Conservation (phyloP, 768 basidiomycete species). For the Termitomyces sp. region DNA sequence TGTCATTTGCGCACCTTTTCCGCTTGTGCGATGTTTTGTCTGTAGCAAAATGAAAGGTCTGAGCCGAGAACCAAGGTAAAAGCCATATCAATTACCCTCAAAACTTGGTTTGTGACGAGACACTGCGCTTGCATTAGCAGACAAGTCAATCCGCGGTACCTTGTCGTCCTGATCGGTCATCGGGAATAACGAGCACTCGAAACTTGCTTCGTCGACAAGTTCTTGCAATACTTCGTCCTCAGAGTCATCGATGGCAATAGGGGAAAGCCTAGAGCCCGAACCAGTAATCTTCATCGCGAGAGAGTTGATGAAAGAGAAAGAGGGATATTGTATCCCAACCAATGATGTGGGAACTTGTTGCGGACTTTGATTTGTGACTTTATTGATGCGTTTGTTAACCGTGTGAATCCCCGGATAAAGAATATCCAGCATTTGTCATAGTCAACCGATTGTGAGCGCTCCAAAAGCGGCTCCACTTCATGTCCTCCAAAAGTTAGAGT, state of each 20-base stretch:
- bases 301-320: not conserved
- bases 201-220: slow-evolving; percentile 18
- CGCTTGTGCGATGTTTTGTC: slow-evolving; percentile 10
- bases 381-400: not conserved
- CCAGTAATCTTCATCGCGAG: slow-evolving; percentile 16
- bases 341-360: too few relatives aligned
- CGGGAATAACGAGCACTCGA: slow-evolving; percentile 1
- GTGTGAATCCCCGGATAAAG: not conserved
- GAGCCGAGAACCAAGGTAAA: not conserved
- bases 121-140: not conserved
- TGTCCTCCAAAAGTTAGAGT: too few relatives aligned
- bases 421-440: not conserved
- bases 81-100: slow-evolving; percentile 3
- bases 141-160: not conserved
- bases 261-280: slow-evolving; percentile 28
- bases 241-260: slow-evolving; percentile 34
- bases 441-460: too few relatives aligned
- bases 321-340: not conserved
- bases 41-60: not conserved
- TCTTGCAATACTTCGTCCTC: slow-evolving; percentile 32
- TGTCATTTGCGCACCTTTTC: slow-evolving; percentile 6
- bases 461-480: too few relatives aligned
- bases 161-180: slow-evolving; percentile 3
- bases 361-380: not conserved
- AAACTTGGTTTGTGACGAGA: not conserved